These are phyloP conservation scores for Aspergillus fructus DNA, from an alignment of 2,329 filamentous ascomycete species.

Conservation along the genomic window DNA sequence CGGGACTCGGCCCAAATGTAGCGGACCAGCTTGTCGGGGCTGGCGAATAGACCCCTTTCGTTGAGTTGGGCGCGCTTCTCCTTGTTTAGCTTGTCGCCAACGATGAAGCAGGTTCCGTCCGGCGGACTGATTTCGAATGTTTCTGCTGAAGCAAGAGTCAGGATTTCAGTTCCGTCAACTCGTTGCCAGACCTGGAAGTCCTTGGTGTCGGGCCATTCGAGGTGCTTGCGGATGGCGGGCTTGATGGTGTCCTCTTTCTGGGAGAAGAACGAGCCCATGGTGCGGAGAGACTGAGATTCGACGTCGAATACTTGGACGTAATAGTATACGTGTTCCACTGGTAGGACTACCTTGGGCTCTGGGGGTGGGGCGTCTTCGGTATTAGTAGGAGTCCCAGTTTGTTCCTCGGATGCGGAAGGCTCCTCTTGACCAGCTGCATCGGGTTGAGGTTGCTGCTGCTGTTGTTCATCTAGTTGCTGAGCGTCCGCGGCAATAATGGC, in stretches of 20 bases:
- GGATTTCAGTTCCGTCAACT: slow-evolving; percentile 37
- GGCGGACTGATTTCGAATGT: slow-evolving; percentile 35
- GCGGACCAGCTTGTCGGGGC: slow-evolving; percentile 38
- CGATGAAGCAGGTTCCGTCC: slow-evolving; percentile 43
- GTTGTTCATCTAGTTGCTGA: slow-evolving; percentile 22
- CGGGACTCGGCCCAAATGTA: slow-evolving; percentile 48
- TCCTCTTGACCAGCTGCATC: neutral
- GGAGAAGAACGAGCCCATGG: slow-evolving; percentile 44
- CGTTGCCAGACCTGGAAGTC: slow-evolving; percentile 47
- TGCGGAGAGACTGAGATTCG: slow-evolving; percentile 44
- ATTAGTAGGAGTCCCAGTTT: neutral
- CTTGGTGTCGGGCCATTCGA: slow-evolving; percentile 38
- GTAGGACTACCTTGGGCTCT: slow-evolving; percentile 23
- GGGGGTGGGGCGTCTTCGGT: slow-evolving; percentile 6
- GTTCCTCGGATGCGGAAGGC: slow-evolving; percentile 17
- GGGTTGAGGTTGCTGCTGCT: slow-evolving; percentile 10
- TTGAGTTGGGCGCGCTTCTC: slow-evolving; percentile 35
- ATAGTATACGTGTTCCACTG: slow-evolving; percentile 44
- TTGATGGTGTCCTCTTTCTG: slow-evolving; percentile 42
- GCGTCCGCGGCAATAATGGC: slow-evolving; percentile 31
- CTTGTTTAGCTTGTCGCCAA: slow-evolving; percentile 41
- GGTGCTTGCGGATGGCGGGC: slow-evolving; percentile 37
- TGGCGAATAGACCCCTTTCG: slow-evolving; percentile 35
- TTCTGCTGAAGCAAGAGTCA: slow-evolving; percentile 33
- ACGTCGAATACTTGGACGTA: slow-evolving; percentile 55